Conservation (phyloP, 345 rosid genomes). For the Bretschneidera sinensis region DNA sequence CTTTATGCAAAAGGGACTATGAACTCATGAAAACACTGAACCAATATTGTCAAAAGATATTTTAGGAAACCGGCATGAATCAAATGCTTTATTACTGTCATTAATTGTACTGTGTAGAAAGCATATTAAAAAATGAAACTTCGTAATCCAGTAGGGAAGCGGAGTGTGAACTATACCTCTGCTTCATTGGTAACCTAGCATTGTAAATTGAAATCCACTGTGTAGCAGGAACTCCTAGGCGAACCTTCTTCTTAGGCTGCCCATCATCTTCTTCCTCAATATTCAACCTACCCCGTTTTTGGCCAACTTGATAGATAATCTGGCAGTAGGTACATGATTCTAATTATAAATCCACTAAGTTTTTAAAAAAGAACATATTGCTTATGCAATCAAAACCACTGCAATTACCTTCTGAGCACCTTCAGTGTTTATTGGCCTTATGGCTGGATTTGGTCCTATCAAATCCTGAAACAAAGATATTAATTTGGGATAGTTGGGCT, state of each 20-base stretch:
- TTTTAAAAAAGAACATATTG: slow-evolving; percentile 6
- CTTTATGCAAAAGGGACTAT: neutral
- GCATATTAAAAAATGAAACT: neutral
- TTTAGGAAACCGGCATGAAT: slow-evolving; percentile 8
- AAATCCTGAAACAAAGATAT: slow-evolving; percentile 79
- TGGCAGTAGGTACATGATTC: slow-evolving; percentile 21
- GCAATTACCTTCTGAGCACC: slow-evolving; percentile 87
- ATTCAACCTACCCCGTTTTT: slow-evolving; percentile 84
- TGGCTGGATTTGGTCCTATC: slow-evolving; percentile 66
- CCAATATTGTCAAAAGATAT: neutral
- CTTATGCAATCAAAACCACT: slow-evolving; percentile 12
- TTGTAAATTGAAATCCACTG: slow-evolving; percentile 97
- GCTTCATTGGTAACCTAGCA: slow-evolving; percentile 96
- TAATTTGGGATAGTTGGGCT: slow-evolving; percentile 87
- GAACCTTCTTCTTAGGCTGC: slow-evolving; percentile 86
- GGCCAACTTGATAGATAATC: slow-evolving; percentile 88
- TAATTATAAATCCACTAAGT: slow-evolving; percentile 12
- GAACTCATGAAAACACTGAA: slow-evolving; percentile 7
- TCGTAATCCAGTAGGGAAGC: neutral
- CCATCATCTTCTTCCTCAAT: slow-evolving; percentile 85
- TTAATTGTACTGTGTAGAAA: slow-evolving; percentile 4
- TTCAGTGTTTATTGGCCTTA: slow-evolving; percentile 87
- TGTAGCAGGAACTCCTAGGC: slow-evolving; percentile 87
- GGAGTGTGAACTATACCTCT: slow-evolving; percentile 47
- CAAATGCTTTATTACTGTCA: slow-evolving; percentile 4